Evolutionary conservation across 768 basidiomycete species (phyloP).

Genomic region (Pulveroboletus ravenelii): DNA sequence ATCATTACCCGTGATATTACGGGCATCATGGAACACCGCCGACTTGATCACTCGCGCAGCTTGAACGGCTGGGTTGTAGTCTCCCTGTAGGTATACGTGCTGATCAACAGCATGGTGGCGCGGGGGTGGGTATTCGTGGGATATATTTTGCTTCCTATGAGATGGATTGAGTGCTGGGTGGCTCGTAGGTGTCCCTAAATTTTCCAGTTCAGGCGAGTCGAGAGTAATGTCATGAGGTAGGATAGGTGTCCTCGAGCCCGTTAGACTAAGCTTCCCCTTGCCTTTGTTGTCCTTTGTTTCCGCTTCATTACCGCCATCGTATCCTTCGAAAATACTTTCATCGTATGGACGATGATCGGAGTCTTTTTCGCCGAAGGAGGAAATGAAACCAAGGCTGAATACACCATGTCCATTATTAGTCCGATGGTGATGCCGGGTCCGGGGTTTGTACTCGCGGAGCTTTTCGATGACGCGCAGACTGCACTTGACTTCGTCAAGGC

Average conservation of each 20-base stretch:
- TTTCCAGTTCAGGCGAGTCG: constrained; percentile 13
- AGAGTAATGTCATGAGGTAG: constrained; percentile 1
- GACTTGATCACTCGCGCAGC: constrained; percentile 64
- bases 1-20: constrained; percentile 55
- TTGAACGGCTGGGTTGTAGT: constrained; percentile 39
- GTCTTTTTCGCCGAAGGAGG: constrained; percentile 44
- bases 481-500: constrained; percentile 51
- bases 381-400: constrained; percentile 30
- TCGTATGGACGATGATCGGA: constrained; percentile 30
- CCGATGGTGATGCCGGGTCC: constrained; percentile 28
- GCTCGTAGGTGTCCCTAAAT: constrained; percentile 5
- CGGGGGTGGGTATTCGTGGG: constrained; percentile 41
- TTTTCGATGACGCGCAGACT: constrained; percentile 60
- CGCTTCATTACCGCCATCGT: constrained; percentile 30
- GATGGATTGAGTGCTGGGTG: constrained; percentile 1
- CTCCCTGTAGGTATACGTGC: constrained; percentile 27
- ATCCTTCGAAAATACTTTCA: constrained; percentile 19
- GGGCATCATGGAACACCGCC: constrained; percentile 72
- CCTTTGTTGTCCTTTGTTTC: constrained; percentile 28
- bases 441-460: constrained; percentile 61
- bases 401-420: constrained; percentile 41
- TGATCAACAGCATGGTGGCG: constrained; percentile 17
- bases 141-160: constrained; percentile 4
- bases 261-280: constrained; percentile 27
- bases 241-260: not conserved